Conservation (phyloP, 2,329 filamentous ascomycete species). For the Trichoderma breve region DNA sequence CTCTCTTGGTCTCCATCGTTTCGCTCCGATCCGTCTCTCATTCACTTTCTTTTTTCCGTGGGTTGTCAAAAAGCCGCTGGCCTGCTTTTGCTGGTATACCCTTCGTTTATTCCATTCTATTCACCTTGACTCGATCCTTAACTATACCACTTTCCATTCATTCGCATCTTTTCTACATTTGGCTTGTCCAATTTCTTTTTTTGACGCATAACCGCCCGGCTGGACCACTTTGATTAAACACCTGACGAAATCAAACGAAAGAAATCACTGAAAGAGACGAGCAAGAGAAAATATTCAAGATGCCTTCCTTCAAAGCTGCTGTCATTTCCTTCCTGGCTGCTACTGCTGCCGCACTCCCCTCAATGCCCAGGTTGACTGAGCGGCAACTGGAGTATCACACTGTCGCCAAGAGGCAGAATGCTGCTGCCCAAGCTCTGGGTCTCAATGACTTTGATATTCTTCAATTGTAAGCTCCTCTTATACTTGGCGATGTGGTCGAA, state of each 20-base stretch:
- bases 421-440: conserved; percentile 45
- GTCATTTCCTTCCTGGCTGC: conserved; percentile 46
- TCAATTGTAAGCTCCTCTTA: conserved; percentile 51
- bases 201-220: background rate
- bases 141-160: background rate
- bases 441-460: conserved; percentile 55
- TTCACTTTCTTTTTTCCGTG: conserved; percentile 11
- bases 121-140: conserved; percentile 16
- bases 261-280: conserved; percentile 4
- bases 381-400: conserved; percentile 47
- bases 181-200: background rate
- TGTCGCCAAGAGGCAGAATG: conserved; percentile 51
- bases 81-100: conserved; percentile 23
- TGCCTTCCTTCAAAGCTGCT: conserved; percentile 40
- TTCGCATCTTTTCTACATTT: background rate
- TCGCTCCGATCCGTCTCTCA: conserved; percentile 13
- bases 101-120: conserved; percentile 20
- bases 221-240: conserved; percentile 5
- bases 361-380: conserved; percentile 42
- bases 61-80: conserved; percentile 24
- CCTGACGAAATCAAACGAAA: background rate
- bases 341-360: conserved; percentile 47
- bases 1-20: conserved; percentile 18
- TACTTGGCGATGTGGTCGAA: background rate
- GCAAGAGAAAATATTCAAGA: conserved; percentile 30